Evolutionary conservation across 2,329 filamentous ascomycete genomes (phyloP), one percentile per base, ranked within the genome.

Genomic region (Phialophora chinensis): DNA sequence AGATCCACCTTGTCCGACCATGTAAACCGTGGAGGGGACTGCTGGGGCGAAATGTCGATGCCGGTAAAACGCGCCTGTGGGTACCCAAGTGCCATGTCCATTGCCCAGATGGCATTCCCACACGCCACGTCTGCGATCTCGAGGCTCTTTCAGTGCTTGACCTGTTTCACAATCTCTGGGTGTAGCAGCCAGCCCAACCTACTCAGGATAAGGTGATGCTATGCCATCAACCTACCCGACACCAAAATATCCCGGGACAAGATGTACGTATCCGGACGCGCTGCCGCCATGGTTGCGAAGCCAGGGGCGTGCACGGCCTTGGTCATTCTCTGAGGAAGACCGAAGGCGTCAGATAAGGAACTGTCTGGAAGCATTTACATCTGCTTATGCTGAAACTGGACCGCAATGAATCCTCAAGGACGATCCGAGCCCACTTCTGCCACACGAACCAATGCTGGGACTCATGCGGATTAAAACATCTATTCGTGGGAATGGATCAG

Each of bases 21-120:
- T 5, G 55, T 64, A 29, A 42, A 61, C 35, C 42, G 29, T 23
- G 61, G 65, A 5, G 65, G 65, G 25, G 60, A 64, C 33, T 67
- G 65, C 50, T 50, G 47, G 11, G 54, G 56, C 10, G 61, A 64
- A 17, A 67, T 61, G 31, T 67, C 65, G 53, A 67, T 52, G 2
- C 49, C 60, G 6, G 56, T 49, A 35, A 67, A 42, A 12, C 25
- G 50, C 11, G 58, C 63, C 11, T 66, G 20, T 4, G 63, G 52
- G 52, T 61, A 61, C 10, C 53, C 42, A 12, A 49, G 33, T 1
- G 63, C 63, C 35, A 62, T 47, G 10, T 66, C 63, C 14, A 55
- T 25, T n/a, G 63, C 52, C 63, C 63, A 62, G 38, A 66, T 57
- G 20, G 57, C 63, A 35, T 66, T 66, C 20, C 58, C 63, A 33